Evolutionary conservation across 306 rosid genomes (phyloP), one percentile per base, ranked within the genome.

Genomic region (Prunus padus): DNA sequence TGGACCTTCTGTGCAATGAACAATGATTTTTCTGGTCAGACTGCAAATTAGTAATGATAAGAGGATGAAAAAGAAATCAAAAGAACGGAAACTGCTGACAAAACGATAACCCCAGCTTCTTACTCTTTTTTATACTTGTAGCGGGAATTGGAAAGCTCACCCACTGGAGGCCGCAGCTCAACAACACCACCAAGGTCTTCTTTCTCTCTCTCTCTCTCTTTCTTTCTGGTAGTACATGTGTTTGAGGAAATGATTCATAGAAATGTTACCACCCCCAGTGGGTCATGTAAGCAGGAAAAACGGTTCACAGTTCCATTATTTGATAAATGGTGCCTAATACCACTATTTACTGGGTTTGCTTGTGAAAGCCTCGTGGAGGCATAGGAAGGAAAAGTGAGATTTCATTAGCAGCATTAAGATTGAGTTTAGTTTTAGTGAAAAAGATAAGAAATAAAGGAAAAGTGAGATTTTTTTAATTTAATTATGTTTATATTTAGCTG

Each of bases 61-160:
- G 68, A 64, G 68, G 68, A 19, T 5, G 42, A 62, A 64, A 64
- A 18, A 19, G 46, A 3, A 64, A 64, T 31, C 26, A 33, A 9
- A 30, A 3, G 20, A 28, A 30, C 13, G 22, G 47, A 33, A 64
- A 19, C 8, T 19, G 49, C 69, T 8, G 69, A 64, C 69, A 42
- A 64, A 33, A 18, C 47, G 69, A 64, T 64, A 64, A 19, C 69
- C 69, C 18, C 23, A 13, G 65, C 65, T 59, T 59, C 37, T 25
- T 16, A 5, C 67, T 63, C 67, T 8, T 9, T 37, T 18, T 16
- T 5, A 3, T 30, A 30, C 46, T 31, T 0, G 46, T 16, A 63
- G 46, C 67, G 67, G 46, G 67, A 63, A 63, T 31, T 31, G 46
- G 3, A 63, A 63, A 63, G 44, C 67, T 19, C 23, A 31, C 67